These are phyloP conservation scores for Vigna hirtella DNA, from an alignment of 306 rosid species.

Conservation along the genomic window DNA sequence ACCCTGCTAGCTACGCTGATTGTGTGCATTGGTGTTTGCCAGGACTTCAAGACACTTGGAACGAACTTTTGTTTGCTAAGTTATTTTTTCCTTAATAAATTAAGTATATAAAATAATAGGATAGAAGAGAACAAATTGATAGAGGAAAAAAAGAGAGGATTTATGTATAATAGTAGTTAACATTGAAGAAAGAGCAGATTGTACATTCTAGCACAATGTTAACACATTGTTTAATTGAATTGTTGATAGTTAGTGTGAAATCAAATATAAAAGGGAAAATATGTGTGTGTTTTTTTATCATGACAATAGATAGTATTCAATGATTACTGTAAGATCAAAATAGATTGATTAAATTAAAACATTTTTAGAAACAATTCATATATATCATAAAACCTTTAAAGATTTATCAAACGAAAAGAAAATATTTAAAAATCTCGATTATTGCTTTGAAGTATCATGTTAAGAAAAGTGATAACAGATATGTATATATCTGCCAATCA, in stretches of 20 bases:
- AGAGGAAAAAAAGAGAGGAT: neutral
- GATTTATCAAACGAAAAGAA: no score
- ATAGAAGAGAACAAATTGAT: neutral
- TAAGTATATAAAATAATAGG: neutral
- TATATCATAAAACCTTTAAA: no score
- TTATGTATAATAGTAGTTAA: neutral
- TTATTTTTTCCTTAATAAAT: conserved; percentile 61
- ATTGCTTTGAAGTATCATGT: no score
- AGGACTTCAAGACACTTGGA: conserved; percentile 98
- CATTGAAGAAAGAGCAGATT: neutral
- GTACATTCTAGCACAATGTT: neutral
- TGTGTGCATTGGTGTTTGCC: conserved; percentile 96
- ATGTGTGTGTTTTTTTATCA: no score
- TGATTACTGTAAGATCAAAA: no score
- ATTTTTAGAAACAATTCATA: no score
- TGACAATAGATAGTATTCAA: no score
- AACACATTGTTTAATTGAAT: no score
- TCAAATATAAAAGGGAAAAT: neutral
- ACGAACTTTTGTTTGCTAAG: conserved; percentile 85
- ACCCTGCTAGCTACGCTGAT: conserved; percentile 86
- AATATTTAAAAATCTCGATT: no score
- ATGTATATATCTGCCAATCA: no score
- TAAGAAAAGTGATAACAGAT: no score
- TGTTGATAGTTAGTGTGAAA: neutral
- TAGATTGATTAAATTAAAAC: no score